Percentiles rank a stretch among this genome's conserved stretches.
Conservation (phyloP, 2,329 filamentous ascomycete genomes). For the Plectosphaerella sp. region DNA sequence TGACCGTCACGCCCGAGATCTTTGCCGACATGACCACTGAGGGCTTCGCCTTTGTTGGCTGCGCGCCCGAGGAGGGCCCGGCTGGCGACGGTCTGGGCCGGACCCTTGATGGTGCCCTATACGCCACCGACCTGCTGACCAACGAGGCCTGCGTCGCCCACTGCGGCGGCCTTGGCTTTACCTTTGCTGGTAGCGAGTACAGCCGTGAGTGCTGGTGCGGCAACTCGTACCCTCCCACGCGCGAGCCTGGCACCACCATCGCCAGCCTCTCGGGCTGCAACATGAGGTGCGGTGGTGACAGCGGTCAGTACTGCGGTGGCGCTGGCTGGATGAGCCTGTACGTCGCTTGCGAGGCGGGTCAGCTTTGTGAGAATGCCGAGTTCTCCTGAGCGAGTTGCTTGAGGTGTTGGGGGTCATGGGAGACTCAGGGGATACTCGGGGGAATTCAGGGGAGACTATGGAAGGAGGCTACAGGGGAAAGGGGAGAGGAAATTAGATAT, state of each 20-base stretch:
- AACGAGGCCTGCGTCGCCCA: constrained; percentile 7
- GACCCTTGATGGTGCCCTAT: constrained; percentile 11
- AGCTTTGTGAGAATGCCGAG: constrained; percentile 15
- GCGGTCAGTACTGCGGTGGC: constrained; percentile 23
- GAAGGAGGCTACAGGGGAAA: no score
- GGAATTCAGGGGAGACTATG: neutral
- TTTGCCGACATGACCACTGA: constrained; percentile 15
- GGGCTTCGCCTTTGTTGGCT: constrained; percentile 19
- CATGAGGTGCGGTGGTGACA: constrained; percentile 27
- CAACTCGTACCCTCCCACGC: constrained; percentile 20
- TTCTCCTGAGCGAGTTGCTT: constrained; percentile 5
- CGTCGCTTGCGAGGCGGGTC: constrained; percentile 12
- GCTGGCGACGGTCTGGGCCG: constrained; percentile 16
- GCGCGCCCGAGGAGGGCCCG: constrained; percentile 19
- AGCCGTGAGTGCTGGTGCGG: constrained; percentile 31
- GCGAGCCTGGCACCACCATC: constrained; percentile 12
- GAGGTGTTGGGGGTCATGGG: neutral
- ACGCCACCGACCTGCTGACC: constrained; percentile 3
- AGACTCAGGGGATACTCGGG: neutral
- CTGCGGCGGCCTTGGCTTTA: constrained; percentile 12
- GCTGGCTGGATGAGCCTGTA: constrained; percentile 24
- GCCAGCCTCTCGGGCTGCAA: constrained; percentile 21
- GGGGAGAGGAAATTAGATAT: no score
- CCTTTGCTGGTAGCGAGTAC: constrained; percentile 29
- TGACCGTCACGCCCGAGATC: constrained; percentile 5